Evolutionary conservation across 306 rosid species (phyloP).

Genomic region (Vicia sativa): DNA sequence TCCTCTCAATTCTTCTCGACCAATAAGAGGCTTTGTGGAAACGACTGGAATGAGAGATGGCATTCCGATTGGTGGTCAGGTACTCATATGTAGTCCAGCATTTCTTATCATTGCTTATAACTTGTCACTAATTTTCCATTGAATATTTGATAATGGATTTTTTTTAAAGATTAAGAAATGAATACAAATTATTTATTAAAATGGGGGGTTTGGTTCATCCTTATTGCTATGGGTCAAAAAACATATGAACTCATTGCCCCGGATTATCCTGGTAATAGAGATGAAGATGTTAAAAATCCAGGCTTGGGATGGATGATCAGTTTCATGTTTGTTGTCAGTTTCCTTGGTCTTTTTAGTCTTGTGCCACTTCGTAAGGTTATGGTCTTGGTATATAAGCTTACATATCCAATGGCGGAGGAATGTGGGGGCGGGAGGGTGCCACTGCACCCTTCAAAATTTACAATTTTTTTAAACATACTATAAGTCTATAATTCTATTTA

Average conservation of each 20-base stretch:
- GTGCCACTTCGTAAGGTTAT: conserved; percentile 96
- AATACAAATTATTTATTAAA: neutral
- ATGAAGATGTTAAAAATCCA: conserved; percentile 83
- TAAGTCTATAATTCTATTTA: too few species aligned
- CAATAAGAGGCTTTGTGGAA: conserved; percentile 52
- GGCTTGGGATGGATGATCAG: conserved; percentile 94
- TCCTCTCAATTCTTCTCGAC: conserved; percentile 38
- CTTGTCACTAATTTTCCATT: neutral
- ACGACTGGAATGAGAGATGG: conserved; percentile 49
- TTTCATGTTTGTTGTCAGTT: conserved; percentile 80
- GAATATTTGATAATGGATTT: neutral
- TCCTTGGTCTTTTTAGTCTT: conserved; percentile 90
- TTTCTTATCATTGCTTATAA: neutral
- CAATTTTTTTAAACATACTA: too few species aligned
- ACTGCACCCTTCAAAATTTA: too few species aligned
- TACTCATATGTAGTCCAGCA: conserved; percentile 13
- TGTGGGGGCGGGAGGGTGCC: too few species aligned
- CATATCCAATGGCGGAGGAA: too few species aligned
- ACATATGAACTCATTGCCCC: conserved; percentile 81
- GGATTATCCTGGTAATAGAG: conserved; percentile 91
- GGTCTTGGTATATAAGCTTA: conserved; percentile 92
- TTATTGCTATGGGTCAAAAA: conserved; percentile 83
- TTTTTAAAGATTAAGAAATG: neutral
- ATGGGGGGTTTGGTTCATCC: conserved; percentile 87
- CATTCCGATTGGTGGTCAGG: conserved; percentile 63